Base-by-base conservation (phyloP, 2,329 filamentous ascomycete genomes). In the Ilyonectria robusta region DNA sequence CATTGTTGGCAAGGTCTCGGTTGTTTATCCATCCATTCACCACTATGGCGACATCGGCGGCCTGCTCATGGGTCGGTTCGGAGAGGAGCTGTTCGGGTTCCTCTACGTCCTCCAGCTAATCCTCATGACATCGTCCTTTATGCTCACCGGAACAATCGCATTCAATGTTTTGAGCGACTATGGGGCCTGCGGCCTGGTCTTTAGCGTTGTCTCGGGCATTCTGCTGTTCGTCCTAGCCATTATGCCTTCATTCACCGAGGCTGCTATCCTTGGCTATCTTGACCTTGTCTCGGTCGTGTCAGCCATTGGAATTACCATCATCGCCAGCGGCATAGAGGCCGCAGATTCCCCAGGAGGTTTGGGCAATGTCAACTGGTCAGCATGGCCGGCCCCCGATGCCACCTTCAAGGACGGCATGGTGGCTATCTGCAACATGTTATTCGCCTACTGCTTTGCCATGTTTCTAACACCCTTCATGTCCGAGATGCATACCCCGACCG, bases 101-200 rank as follows among this genome's bases (percentile, higher is more conserved):
- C 87, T 84, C 46, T 87, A 89, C 72, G 79, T 85, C 15, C 76
- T 91, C n/a, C 87, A 91, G 77, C 81, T 92, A 17, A 77, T 91
- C 48, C 91, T 92, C 80, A 85, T 91, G 75, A 88, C 89, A 81
- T 88, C 85, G 19, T 90, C 88, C 26, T 91, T 93, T 77, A 81
- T 91, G 44, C 81, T 92, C 59, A 91, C 89, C 0, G 91, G 91
- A 72, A 84, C 84, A 23, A 88, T 91, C 69, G 89, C 89, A 69
- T 85, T 91, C 78, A 89, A 89, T 70, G 87, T 84, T 29, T 80
- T 92, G 59, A 90, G 88, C 2, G 78, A 85, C 2, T 84, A 90
- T 71, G 85, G 72, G 46, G 66, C 75, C 6, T 82, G 80, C 74
- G 77, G 76, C 50, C 71, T 82, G 53, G 76, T 78, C 59, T 81